Base-by-base conservation (phyloP, 1,284 basidiomycete genomes). In the Coniferiporia weirii region DNA sequence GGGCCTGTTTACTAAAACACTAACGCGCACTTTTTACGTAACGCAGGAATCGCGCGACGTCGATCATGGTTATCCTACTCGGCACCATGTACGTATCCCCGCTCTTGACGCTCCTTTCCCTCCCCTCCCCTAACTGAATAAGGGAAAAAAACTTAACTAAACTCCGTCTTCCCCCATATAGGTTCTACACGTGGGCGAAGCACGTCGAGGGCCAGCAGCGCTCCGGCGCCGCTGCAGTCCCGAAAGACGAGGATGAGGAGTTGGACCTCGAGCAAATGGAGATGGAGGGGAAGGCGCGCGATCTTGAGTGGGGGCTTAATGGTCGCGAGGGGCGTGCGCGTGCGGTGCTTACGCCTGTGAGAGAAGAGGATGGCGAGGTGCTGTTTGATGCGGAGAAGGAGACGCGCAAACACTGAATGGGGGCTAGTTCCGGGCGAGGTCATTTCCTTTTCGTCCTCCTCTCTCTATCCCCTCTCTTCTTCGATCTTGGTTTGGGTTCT, bases 51-150 rank as follows among this genome's bases (percentile, higher is more conserved):
- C 82, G 86, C 34, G 79, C 76, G 4, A 64, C 70, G 1, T 88
- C 85, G 20, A 85, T 88, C 67, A 64, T 79, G 19, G 74, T 83
- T 58, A 89, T 88, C 65, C 75, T 82, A 52, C 67, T 73, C 49
- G 86, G 86, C 20, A 85, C 85, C 3, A 80, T 87, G 83, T 80
- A 65, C 35, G 44, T 46, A 9, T n/a, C 44, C 17, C 44, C 17
- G 1, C 44, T 51, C 45, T n/a, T n/a, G 10, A 34, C 32, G 17
- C n/a, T 34, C 22, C 13, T 20, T 32, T 27, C 51, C 45, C 36
- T 20, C 27, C 19, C n/a, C 12, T 43, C 27, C n/a, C n/a, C 36
- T 49, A 19, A 49, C 27, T 19, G 47, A 27, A 27, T 27, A 5
- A 27, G 27, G 27, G 27, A 27, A 27, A 27, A 27, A 27, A 27